A percentile compares a stretch with the other conserved stretches of the same genome.
These are phyloP conservation scores for Eucalyptus marginata DNA, from an alignment of 345 rosid genomes.

Conservation along the genomic window DNA sequence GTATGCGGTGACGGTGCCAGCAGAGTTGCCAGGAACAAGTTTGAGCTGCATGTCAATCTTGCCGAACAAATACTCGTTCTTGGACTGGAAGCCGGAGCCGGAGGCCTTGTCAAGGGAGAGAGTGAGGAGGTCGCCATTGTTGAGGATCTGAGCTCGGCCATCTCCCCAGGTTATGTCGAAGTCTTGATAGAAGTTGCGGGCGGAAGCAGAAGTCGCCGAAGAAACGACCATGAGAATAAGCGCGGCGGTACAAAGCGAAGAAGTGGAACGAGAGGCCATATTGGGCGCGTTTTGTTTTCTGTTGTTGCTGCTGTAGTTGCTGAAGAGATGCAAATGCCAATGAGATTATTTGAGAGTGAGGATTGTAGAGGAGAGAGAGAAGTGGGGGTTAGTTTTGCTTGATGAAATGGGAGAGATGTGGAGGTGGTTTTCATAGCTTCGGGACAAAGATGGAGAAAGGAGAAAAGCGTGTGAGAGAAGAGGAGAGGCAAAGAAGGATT, in stretches of 20 bases:
- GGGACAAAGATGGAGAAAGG: neutral
- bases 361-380: neutral
- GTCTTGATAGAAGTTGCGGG: conserved; percentile 24
- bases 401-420: neutral
- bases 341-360: neutral
- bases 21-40: neutral
- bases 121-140: conserved; percentile 46
- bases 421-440: neutral
- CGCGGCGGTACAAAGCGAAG: neutral
- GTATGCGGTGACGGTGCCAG: neutral
- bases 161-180: conserved; percentile 49
- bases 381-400: neutral
- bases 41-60: conserved; percentile 16
- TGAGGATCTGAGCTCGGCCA: conserved; percentile 48
- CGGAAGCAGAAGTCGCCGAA: neutral
- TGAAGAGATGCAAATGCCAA: neutral
- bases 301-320: neutral
- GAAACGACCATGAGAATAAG: neutral
- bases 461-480: neutral
- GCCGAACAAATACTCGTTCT: conserved; percentile 37
- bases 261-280: neutral
- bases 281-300: neutral
- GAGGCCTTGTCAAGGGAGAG: conserved; percentile 53
- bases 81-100: conserved; percentile 63
- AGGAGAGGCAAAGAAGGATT: neutral